Percentiles rank a stretch among this genome's conserved stretches.
These are phyloP conservation scores for Paxillus involutus DNA, from an alignment of 768 basidiomycete species.

Conservation along the genomic window DNA sequence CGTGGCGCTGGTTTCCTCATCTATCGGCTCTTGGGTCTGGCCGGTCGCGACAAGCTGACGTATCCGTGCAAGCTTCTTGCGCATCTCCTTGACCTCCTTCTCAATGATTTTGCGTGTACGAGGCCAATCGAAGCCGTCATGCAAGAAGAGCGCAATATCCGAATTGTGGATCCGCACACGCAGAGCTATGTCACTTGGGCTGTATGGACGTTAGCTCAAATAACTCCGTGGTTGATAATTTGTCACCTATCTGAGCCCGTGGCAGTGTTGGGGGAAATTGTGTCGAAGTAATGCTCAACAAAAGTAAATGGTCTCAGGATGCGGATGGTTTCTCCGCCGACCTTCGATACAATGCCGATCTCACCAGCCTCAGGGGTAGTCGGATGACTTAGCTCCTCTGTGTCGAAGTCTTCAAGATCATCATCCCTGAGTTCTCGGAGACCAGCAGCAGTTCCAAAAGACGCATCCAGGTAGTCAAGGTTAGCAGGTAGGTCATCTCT, in stretches of 20 bases:
- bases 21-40: conserved; percentile 75
- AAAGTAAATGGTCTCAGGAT: conserved; percentile 67
- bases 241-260: conserved; percentile 50
- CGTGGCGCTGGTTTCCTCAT: conserved; percentile 69
- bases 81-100: conserved; percentile 84
- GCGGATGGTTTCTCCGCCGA: conserved; percentile 85
- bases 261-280: conserved; percentile 53
- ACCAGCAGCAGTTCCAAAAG: conserved; percentile 77
- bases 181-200: conserved; percentile 47
- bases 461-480: conserved; percentile 81
- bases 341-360: conserved; percentile 51
- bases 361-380: conserved; percentile 24
- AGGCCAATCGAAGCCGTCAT: conserved; percentile 95
- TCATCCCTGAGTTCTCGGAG: conserved; percentile 72
- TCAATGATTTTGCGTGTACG: conserved; percentile 85
- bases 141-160: conserved; percentile 68
- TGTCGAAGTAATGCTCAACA: conserved; percentile 74
- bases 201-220: conserved; percentile 20
- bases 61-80: conserved; percentile 83
- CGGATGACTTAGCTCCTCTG: conserved; percentile 17
- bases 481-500: conserved; percentile 90
- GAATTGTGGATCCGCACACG: conserved; percentile 58
- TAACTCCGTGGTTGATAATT: background rate
- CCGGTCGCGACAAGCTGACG: conserved; percentile 89
- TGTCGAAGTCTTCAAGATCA: conserved; percentile 67